Conservation (phyloP, 176 grass and related monocot genomes). For the Chloris gayana region DNA sequence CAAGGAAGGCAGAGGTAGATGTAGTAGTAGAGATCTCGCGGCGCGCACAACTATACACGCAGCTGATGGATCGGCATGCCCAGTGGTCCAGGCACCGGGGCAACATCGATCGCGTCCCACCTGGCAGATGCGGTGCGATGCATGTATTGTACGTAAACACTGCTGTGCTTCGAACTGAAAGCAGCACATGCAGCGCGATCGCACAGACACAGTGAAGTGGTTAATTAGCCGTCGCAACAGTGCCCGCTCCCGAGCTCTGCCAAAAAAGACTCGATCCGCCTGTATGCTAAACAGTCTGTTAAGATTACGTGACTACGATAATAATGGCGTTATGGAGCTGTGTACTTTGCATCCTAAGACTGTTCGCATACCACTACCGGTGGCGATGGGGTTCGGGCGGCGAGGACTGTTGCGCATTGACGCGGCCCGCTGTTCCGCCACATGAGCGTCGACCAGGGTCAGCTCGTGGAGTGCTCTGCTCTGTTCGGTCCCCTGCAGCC, state of each 20-base stretch:
- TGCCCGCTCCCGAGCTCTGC: not conserved
- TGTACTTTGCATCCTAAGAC: slow-evolving; percentile 14
- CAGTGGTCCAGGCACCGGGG: not conserved
- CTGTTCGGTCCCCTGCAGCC: slow-evolving; percentile 15
- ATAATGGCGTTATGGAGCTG: not conserved
- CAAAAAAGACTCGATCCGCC: not conserved
- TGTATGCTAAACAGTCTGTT: not conserved
- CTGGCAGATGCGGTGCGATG: not conserved
- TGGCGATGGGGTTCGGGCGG: not conserved
- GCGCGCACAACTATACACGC: too few relatives aligned
- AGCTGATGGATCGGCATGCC: too few relatives aligned
- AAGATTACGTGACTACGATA: too few relatives aligned
- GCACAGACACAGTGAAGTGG: slow-evolving; percentile 9
- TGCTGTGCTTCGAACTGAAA: not conserved
- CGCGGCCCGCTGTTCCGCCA: not conserved
- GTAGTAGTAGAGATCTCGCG: too few relatives aligned
- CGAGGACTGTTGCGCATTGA: not conserved
- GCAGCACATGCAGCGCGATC: slow-evolving; percentile 12
- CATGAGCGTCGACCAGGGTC: not conserved
- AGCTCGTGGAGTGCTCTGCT: not conserved
- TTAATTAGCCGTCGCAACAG: not conserved
- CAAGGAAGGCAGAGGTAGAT: too few relatives aligned
- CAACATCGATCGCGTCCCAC: not conserved
- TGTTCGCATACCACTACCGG: not conserved
- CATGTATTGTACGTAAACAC: not conserved